Base-by-base conservation (phyloP, 2,329 filamentous ascomycete species). In the Trichocomaceae sp. region DNA sequence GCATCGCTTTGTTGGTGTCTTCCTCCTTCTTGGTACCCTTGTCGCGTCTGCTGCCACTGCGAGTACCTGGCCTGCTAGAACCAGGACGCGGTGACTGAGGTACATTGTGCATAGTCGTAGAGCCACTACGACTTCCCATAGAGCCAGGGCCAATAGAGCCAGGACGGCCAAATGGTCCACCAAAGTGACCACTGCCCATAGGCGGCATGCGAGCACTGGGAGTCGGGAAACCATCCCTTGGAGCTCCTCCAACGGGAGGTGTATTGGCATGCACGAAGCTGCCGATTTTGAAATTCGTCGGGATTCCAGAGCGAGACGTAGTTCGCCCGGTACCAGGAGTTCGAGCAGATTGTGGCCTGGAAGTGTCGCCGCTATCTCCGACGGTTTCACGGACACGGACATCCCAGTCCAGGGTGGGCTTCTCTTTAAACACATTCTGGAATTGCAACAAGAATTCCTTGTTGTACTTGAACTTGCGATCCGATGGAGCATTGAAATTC, bases 381-480 rank as follows among this genome's bases (percentile, higher is more conserved):
- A 99, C 72, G 77, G 86, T 79, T 74, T 87, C 85, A 81, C 92
- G 80, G 58, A 99, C 85, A 66, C 93, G 91, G 61, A 86, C 80
- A 67, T 95, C 88, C 83, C 96, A 99, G 67, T 97, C 92, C 44
- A 91, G 73, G 0, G 90, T 95, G 13, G 93, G 93, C 75, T 96
- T 95, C 78, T 99, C 93, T 59, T 90, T 95, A 76, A 96, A 99
- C 19, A 96, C 90, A 64, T 83, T 83, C 75, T 96, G 89, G 80
- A 99, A 99, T 69, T 99, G 93, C 29, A 99, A 80, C 74, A 99
- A 77, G 79, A 99, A 99, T 64, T 87, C 86, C 65, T 91, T 88
- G 74, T 97, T 90, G 72, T 99, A 99, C 71, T 95, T 91, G 78
- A 95, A 95, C 76, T 91, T 92, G 72, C 87, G 72, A 56, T 75